phyloP scores from a whole-genome alignment of 495 filamentous ascomycete species.

The Chaetomidium leptoderma region DNA sequence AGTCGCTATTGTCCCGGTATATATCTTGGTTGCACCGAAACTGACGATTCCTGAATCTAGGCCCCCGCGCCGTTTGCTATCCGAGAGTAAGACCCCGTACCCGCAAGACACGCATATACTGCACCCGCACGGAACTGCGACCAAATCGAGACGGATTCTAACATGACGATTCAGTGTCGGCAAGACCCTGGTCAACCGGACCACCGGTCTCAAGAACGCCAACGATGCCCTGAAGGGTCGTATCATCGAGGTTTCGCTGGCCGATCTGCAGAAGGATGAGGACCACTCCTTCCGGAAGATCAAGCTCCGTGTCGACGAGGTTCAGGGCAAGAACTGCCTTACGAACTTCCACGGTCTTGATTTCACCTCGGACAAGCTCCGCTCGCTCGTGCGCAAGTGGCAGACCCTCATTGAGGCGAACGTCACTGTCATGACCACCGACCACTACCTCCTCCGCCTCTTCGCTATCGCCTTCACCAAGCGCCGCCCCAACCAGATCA shows the following conservation, averaged over 20 bases:
- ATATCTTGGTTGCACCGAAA: background rate
- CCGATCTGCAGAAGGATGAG: conserved; percentile 98
- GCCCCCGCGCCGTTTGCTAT: conserved; percentile 93
- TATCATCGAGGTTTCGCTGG: conserved; percentile 97
- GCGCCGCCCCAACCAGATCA: conserved; percentile 96
- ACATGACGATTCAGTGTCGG: conserved; percentile 69
- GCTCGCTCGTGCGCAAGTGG: conserved; percentile 98
- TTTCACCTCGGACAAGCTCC: conserved; percentile 99
- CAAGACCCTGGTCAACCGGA: conserved; percentile 98
- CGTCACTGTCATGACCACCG: conserved; percentile 97
- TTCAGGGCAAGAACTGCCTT: conserved; percentile 99
- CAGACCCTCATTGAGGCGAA: conserved; percentile 99
- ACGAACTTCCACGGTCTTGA: conserved; percentile 99
- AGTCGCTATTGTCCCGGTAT: conserved; percentile 23
- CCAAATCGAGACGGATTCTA: conserved; percentile 28
- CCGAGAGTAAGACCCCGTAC: conserved; percentile 72
- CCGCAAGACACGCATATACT: conserved; percentile 17
- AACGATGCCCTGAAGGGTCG: conserved; percentile 98
- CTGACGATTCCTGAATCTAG: conserved; percentile 42
- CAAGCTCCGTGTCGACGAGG: conserved; percentile 96
- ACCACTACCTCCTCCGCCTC: conserved; percentile 96
- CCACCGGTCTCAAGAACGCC: conserved; percentile 98
- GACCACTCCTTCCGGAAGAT: conserved; percentile 99
- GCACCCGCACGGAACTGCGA: conserved; percentile 13
- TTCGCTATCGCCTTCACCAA: conserved; percentile 99